Base-by-base conservation (phyloP, 768 basidiomycete genomes). In the Postia placenta region DNA sequence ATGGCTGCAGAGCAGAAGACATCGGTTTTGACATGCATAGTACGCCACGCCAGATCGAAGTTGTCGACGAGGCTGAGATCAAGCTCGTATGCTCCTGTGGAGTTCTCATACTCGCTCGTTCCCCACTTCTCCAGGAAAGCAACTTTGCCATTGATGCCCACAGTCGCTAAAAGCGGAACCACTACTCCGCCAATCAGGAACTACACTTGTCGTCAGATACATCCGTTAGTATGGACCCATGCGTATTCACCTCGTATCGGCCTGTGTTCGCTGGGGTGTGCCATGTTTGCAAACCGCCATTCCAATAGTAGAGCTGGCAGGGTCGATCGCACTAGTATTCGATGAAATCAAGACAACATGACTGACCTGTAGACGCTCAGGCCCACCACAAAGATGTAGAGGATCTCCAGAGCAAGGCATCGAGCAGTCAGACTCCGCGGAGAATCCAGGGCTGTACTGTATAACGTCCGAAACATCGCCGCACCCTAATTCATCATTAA, bases 71-170 rank as follows among this genome's bases (percentile, higher is more conserved):
- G 67, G 24, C 73, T 80, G 35, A 81, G 62, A 58, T 89, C 87
- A 22, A 91, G 69, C 54, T 91, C 88, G 53, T 87, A 89, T 1
- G 85, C 86, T 7, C 86, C 87, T 14, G 88, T 87, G 3, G 82
- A 74, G 63, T 87, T 87, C 2, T 60, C 50, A 48, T 70, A 80
- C 28, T 78, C 77, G 48, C 73, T 74, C 22, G 86, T 87, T 7
- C 85, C 84, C 2, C 47, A 67, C 62, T 90, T 91, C 64, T 91
- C 87, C 5, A 91, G 69, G 68, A 90, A 86, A 1, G 81, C 76
- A 42, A 90, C 81, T 60, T 90, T 91, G 70, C 85, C 81, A 69
- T 90, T 90, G 64, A 85, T 72, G 1, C 87, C 86, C 26, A 91
- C 68, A 0, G 87, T 89, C 2, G 84, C 80, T 30, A 88, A 77